A percentile compares a stretch with the other conserved stretches of the same genome.
Evolutionary conservation across 208 protist species (phyloP).

Genomic region (Crithidia bombi): DNA sequence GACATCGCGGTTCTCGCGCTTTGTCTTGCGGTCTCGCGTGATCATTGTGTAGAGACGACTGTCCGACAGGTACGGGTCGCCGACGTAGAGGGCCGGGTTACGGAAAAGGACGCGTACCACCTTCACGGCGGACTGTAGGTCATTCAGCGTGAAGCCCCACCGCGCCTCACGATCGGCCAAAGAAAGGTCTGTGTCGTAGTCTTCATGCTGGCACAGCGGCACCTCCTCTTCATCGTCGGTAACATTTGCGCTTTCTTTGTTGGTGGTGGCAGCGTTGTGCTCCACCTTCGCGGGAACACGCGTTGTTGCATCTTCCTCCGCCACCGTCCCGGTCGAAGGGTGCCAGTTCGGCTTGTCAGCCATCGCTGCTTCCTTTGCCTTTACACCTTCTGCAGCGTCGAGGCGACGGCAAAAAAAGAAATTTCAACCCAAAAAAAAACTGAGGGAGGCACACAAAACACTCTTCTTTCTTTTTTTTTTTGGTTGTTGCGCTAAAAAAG

Average conservation of each 20-base stretch:
- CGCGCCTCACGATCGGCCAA: conserved; percentile 65
- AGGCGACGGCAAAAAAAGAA: too few species aligned
- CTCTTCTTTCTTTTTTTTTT: too few species aligned
- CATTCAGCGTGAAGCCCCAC: conserved; percentile 87
- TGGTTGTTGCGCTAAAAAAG: too few species aligned
- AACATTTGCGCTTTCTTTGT: not conserved
- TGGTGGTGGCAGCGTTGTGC: not conserved
- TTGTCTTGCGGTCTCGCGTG: conserved; percentile 82
- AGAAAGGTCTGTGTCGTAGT: conserved; percentile 47
- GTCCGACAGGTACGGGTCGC: conserved; percentile 78
- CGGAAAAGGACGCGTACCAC: conserved; percentile 81
- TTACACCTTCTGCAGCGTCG: too few species aligned
- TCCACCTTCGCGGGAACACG: not conserved
- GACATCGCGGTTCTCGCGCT: conserved; percentile 71
- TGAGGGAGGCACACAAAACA: too few species aligned
- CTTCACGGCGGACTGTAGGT: conserved; percentile 72
- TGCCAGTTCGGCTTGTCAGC: conserved; percentile 1
- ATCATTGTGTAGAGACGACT: conserved; percentile 93
- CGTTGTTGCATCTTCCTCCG: not conserved
- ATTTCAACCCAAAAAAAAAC: too few species aligned
- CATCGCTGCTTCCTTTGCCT: not conserved
- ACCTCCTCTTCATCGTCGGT: conserved; percentile 27
- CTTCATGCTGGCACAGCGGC: conserved; percentile 29
- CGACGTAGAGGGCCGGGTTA: conserved; percentile 83
- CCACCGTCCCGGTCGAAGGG: not conserved